These are phyloP conservation scores for Leccinum subfulvum DNA, from an alignment of 1,284 basidiomycete species.

Conservation along the genomic window DNA sequence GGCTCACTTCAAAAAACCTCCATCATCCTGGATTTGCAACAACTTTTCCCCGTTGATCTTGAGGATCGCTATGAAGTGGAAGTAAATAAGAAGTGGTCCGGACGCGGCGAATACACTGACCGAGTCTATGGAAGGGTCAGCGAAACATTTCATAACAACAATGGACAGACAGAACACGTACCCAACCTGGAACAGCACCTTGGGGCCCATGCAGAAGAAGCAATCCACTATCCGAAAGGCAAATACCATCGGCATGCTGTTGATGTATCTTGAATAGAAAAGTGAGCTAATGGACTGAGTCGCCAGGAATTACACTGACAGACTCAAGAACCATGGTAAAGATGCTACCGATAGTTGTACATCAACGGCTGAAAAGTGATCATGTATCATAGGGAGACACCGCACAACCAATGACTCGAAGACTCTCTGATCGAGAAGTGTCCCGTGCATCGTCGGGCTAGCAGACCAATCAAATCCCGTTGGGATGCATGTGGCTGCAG, in stretches of 20 bases:
- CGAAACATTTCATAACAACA: not conserved
- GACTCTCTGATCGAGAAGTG: constrained; percentile 94
- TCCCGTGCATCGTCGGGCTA: constrained; percentile 98
- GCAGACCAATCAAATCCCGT: constrained; percentile 5
- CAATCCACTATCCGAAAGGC: constrained; percentile 99
- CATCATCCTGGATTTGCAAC: constrained; percentile 95
- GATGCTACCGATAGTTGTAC: constrained; percentile 97
- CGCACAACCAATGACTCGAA: constrained; percentile 96
- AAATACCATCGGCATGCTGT: constrained; percentile 99
- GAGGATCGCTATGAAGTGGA: constrained; percentile 69
- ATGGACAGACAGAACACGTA: constrained; percentile 40
- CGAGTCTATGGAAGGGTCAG: constrained; percentile 37
- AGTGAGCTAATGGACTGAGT: constrained; percentile 4
- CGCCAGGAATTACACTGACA: constrained; percentile 49
- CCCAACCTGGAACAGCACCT: constrained; percentile 97
- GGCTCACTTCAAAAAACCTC: constrained; percentile 88
- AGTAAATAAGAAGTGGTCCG: constrained; percentile 8
- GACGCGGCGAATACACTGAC: constrained; percentile 34
- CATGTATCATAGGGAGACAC: constrained; percentile 89
- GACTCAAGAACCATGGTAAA: constrained; percentile 95
- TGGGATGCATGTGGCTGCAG: not conserved
- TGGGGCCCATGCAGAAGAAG: constrained; percentile 99
- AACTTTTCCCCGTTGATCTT: constrained; percentile 98
- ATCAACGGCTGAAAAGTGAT: constrained; percentile 89
- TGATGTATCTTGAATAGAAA: constrained; percentile 72